Evolutionary conservation across 2,329 filamentous ascomycete species (phyloP).

Genomic region (Pseudogymnoascus sp.): DNA sequence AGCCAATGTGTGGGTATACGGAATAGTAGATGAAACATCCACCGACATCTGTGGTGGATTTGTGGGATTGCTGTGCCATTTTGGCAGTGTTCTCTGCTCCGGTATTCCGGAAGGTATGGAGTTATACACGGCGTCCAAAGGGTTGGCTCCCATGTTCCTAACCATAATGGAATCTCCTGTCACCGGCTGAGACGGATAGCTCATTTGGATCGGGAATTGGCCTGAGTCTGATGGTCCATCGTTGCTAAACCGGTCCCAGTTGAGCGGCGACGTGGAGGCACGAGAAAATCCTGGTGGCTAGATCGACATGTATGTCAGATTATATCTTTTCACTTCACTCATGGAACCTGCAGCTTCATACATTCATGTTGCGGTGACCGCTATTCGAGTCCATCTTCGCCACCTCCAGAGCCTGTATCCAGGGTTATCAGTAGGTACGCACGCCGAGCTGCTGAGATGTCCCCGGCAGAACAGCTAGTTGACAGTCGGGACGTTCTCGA

Average conservation of each 20-base stretch:
- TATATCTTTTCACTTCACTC: not conserved
- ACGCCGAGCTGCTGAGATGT: not conserved
- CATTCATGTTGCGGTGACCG: conserved; percentile 1
- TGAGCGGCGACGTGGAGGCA: not conserved
- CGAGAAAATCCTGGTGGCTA: not conserved
- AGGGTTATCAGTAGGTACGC: not conserved
- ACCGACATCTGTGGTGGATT: not conserved
- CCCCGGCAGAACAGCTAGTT: not conserved
- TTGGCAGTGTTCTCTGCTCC: not conserved
- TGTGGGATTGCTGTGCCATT: not conserved
- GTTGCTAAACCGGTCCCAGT: not conserved
- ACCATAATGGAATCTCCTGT: not conserved
- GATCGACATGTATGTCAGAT: not conserved
- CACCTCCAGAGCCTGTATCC: not conserved
- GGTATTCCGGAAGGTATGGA: not conserved
- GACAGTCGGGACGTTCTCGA: not conserved
- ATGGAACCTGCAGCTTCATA: not conserved
- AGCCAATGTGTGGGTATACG: not conserved
- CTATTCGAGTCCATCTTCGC: not conserved
- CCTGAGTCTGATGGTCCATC: not conserved
- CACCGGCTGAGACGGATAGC: not conserved
- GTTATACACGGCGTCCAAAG: not conserved
- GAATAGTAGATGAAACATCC: conserved; percentile 3
- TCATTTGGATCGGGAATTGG: not conserved
- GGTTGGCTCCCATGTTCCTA: not conserved